Evolutionary conservation across 208 protist genomes (phyloP), one percentile per base, ranked within the genome.

Genomic region (Lotmaria passim): DNA sequence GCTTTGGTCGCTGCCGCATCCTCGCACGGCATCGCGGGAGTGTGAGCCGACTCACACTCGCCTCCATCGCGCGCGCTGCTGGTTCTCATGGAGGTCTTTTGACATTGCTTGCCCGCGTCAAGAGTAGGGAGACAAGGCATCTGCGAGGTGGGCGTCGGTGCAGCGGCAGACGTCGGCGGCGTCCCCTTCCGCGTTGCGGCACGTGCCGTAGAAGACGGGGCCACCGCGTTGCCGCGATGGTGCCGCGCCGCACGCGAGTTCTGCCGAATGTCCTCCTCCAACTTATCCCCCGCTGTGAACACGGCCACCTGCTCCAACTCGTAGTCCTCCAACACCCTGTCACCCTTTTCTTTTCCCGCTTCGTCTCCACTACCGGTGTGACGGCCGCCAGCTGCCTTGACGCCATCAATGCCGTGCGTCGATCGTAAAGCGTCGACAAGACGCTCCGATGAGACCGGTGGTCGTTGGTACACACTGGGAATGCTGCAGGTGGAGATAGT

Each of bases 211-310:
- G n/a, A n/a, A n/a, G n/a, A n/a, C n/a, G n/a, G n/a, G n/a, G n/a
- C n/a, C n/a, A n/a, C n/a, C n/a, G n/a, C n/a, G n/a, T n/a, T n/a
- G n/a, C n/a, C n/a, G 39, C 31, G 65, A 7, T 60, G 6, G 43
- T 47, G 43, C 17, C 73, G 75, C 21, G 62, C 69, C 14, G 34
- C 57, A 17, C 68, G 56, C 15, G 79, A 62, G 70, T 82, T 60
- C 0, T 36, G 30, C 0, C 74, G 80, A 57, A 91, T 85, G 58
- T 91, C 86, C 30, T 78, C 55, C 53, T 91, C 86, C 15, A 91
- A 67, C 50, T 78, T 73, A 23, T 51, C 36, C 0, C 58, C 69
- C 5, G 69, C 52, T 0, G 26, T 33, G 79, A 75, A 60, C 30
- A 44, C 26, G 17, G 50, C 59, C 6, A 28, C 59, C 30, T 51